A percentile compares a stretch with the other conserved stretches of the same genome.
These are phyloP conservation scores for Wickerhamomyces chambardii DNA, from an alignment of 805 yeast species.

Conservation along the genomic window DNA sequence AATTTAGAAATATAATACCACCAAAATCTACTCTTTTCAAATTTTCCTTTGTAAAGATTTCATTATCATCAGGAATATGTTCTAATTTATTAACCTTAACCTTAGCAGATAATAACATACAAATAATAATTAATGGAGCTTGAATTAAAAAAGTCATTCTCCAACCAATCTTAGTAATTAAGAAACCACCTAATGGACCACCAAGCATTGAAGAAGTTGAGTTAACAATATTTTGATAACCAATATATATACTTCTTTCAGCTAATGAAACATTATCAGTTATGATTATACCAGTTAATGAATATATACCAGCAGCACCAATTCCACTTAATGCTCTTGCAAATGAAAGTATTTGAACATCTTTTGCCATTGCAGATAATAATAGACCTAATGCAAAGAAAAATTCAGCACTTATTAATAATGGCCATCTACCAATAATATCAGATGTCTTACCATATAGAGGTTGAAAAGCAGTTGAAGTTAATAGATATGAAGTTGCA, in stretches of 20 bases:
- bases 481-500: constrained; percentile 60
- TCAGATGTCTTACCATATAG: constrained; percentile 65
- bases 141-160: constrained; percentile 34
- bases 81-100: constrained; percentile 24
- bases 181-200: constrained; percentile 33
- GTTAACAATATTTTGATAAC: constrained; percentile 31
- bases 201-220: constrained; percentile 33
- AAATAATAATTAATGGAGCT: constrained; percentile 24
- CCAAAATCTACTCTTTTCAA: constrained; percentile 28
- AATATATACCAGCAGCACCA: constrained; percentile 48
- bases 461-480: constrained; percentile 70
- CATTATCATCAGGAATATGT: constrained; percentile 17
- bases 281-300: constrained; percentile 41
- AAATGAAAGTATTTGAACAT: constrained; percentile 34
- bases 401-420: constrained; percentile 32
- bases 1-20: constrained; percentile 28
- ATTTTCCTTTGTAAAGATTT: constrained; percentile 22
- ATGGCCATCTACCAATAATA: constrained; percentile 44
- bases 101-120: constrained; percentile 19
- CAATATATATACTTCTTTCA: constrained; percentile 45
- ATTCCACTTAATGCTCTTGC: constrained; percentile 50
- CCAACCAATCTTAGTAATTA: constrained; percentile 30
- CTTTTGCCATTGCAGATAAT: constrained; percentile 28
- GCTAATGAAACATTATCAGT: constrained; percentile 47
- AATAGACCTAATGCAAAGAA: constrained; percentile 37